These are phyloP conservation scores for Meripilus lineatus DNA, from an alignment of 1,284 basidiomycete genomes.

Conservation along the genomic window DNA sequence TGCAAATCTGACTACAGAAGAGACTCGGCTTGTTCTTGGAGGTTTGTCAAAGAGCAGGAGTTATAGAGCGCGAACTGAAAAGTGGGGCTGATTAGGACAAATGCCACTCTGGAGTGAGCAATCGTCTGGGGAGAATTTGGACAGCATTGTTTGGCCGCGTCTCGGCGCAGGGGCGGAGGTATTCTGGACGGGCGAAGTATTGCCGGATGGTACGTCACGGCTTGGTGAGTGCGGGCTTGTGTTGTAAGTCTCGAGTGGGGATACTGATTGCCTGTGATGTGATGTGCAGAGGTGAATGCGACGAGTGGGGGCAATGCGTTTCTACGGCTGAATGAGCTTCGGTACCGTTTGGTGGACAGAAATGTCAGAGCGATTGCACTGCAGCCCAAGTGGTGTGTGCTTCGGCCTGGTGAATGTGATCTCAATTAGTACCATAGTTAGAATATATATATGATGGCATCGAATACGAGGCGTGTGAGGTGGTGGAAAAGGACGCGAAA, in stretches of 20 bases:
- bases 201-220: slow-evolving; percentile 20
- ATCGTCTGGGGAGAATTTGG: slow-evolving; percentile 62
- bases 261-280: background rate
- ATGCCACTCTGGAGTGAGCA: slow-evolving; percentile 78
- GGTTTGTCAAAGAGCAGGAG: slow-evolving; percentile 30
- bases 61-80: background rate
- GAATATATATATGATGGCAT: too few species aligned
- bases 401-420: slow-evolving; percentile 58
- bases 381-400: slow-evolving; percentile 78
- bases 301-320: slow-evolving; percentile 57
- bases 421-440: slow-evolving; percentile 26
- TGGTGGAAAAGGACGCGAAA: too few species aligned
- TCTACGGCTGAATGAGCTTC: slow-evolving; percentile 69
- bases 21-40: slow-evolving; percentile 57
- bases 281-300: slow-evolving; percentile 17
- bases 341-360: slow-evolving; percentile 61
- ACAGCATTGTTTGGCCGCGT: slow-evolving; percentile 72
- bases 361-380: slow-evolving; percentile 66
- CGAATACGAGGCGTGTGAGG: too few species aligned
- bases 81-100: slow-evolving; percentile 38
- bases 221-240: slow-evolving; percentile 11
- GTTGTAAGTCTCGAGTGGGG: background rate
- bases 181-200: slow-evolving; percentile 67
- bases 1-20: slow-evolving; percentile 42
- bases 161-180: slow-evolving; percentile 73